Evolutionary conservation across 768 basidiomycete genomes (phyloP).

Genomic region (Mycena olivaceomarginata): DNA sequence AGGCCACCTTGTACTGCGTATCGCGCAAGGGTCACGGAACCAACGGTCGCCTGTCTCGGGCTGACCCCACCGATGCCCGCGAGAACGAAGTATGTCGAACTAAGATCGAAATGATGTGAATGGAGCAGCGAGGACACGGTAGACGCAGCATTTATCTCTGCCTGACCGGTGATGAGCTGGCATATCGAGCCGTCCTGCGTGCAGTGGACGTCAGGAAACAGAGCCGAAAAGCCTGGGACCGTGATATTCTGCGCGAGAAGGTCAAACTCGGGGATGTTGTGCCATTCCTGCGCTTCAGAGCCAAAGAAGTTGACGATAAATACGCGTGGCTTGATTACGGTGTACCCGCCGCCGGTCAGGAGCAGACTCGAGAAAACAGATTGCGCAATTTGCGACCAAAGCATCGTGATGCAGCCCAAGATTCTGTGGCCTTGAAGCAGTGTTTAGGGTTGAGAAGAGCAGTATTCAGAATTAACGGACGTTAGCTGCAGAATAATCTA

Average conservation of each 20-base stretch:
- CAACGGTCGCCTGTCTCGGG: slow-evolving; percentile 55
- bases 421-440: not conserved
- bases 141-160: slow-evolving; percentile 61
- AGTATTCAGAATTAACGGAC: not conserved
- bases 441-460: not conserved
- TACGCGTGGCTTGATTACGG: slow-evolving; percentile 31
- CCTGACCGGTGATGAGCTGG: slow-evolving; percentile 55
- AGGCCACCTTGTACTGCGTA: slow-evolving; percentile 56
- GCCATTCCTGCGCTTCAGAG: slow-evolving; percentile 45
- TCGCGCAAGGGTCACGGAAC: slow-evolving; percentile 56
- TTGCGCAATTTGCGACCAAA: slow-evolving; percentile 19
- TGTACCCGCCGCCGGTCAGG: slow-evolving; percentile 16
- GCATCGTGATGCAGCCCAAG: not conserved
- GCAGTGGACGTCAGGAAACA: slow-evolving; percentile 59
- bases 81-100: slow-evolving; percentile 57
- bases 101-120: slow-evolving; percentile 55
- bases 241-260: slow-evolving; percentile 55
- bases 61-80: slow-evolving; percentile 60
- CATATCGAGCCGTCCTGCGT: slow-evolving; percentile 54
- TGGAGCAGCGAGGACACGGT: slow-evolving; percentile 54
- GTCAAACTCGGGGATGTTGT: slow-evolving; percentile 49
- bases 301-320: slow-evolving; percentile 31
- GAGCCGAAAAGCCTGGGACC: slow-evolving; percentile 56
- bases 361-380: slow-evolving; percentile 27
- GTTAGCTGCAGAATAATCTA: not conserved